Evolutionary conservation across 1,139 yeast species (phyloP), one percentile per base, ranked within the genome.

Genomic region (Pichia sp.): DNA sequence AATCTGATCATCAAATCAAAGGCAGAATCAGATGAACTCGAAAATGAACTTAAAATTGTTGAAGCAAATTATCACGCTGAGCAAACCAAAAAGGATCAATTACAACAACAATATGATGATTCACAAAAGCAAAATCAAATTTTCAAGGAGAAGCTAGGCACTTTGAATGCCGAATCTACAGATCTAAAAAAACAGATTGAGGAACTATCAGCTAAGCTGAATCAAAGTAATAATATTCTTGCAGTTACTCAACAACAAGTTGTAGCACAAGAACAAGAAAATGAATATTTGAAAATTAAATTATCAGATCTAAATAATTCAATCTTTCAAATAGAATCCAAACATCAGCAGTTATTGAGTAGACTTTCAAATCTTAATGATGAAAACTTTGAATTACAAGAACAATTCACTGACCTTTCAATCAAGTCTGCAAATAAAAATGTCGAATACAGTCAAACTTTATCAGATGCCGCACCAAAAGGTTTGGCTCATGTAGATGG

Each of bases 41-140:
- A 84, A 52, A 77, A 85, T 39, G 94, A 89, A 52, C 70, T 85
- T 3, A 77, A 88, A 1, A 71, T 85, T 37, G 74, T 88, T 2
- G 95, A 89, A 59, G 95, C 95, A 8, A 83, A 79, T 49, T 74
- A 77, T 51, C 82, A 84, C 55, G 79, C 86, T 11, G 72, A 84
- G 35, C 83, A 84, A 44, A 58, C 78, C 1, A 80, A 84, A 51
- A 70, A 83, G 50, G 78, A 77, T 49, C 76, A 74, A 39, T 67
- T 79, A 39, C 82, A 81, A 52, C 59, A 71, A 8, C 71, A 73
- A 19, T 67, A 79, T 46, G 84, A 80, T 42, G 74, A 71, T 36
- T 72, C 83, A 20, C 89, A 83, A 59, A 75, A 78, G 52, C 76
- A 76, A 51, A 85, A 83, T 51, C 67, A 74, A 15, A 55, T 72